These are phyloP conservation scores for Dimocarpus longan DNA, from an alignment of 345 rosid genomes.

Conservation along the genomic window DNA sequence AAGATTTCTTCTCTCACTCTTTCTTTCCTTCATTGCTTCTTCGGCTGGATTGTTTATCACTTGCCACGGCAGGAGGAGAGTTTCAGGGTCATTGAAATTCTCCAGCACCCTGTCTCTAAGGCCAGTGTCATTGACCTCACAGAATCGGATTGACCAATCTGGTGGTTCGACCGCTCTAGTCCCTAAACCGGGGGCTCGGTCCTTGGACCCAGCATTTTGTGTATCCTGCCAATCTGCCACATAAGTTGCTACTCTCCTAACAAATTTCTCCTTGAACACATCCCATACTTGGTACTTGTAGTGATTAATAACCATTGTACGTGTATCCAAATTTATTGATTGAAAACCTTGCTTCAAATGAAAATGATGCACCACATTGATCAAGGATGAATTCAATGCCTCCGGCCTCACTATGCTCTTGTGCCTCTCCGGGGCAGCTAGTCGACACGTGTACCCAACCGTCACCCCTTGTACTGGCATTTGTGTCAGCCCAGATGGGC, in stretches of 20 bases:
- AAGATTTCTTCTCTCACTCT: not conserved
- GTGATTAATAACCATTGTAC: slow-evolving; percentile 66
- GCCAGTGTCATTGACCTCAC: slow-evolving; percentile 72
- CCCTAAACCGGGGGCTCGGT: slow-evolving; percentile 88
- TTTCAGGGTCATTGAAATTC: slow-evolving; percentile 35
- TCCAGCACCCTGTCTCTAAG: slow-evolving; percentile 59
- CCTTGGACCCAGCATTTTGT: slow-evolving; percentile 74
- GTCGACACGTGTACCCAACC: slow-evolving; percentile 73
- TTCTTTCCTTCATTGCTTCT: not conserved
- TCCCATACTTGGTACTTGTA: slow-evolving; percentile 94
- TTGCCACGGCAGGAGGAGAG: slow-evolving; percentile 62
- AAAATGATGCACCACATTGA: slow-evolving; percentile 87
- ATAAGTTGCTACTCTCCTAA: slow-evolving; percentile 83
- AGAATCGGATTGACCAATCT: slow-evolving; percentile 75
- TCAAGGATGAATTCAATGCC: slow-evolving; percentile 67
- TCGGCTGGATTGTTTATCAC: slow-evolving; percentile 6
- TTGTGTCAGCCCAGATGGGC: slow-evolving; percentile 62
- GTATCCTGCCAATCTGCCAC: slow-evolving; percentile 88
- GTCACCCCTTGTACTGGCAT: slow-evolving; percentile 56
- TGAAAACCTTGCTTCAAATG: slow-evolving; percentile 53
- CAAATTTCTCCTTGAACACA: slow-evolving; percentile 85
- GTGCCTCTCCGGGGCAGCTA: slow-evolving; percentile 69
- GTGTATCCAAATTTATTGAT: slow-evolving; percentile 47
- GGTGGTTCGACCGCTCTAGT: slow-evolving; percentile 72
- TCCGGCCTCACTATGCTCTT: slow-evolving; percentile 81